Evolutionary conservation across 495 filamentous ascomycete species (phyloP).

Genomic region (Pseudevernia furfuracea): DNA sequence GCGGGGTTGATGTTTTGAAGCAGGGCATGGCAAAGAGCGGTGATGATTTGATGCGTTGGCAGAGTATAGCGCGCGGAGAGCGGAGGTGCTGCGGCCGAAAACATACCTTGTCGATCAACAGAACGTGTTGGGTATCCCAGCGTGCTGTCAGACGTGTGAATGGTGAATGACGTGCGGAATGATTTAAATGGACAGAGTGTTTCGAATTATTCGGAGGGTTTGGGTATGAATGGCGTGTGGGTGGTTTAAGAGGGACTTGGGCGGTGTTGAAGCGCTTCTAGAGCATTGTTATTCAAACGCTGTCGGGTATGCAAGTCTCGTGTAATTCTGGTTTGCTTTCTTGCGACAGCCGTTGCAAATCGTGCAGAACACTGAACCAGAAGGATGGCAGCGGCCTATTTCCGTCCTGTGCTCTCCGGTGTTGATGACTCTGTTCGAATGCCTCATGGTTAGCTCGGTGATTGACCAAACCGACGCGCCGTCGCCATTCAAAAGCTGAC

Average conservation of each 20-base stretch:
- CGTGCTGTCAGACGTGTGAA: slow-evolving; percentile 12
- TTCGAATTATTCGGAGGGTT: slow-evolving; percentile 14
- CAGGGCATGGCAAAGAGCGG: slow-evolving; percentile 23
- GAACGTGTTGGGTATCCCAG: slow-evolving; percentile 4
- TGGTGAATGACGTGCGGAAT: slow-evolving; percentile 14
- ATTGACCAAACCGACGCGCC: slow-evolving; percentile 19
- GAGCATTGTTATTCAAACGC: slow-evolving; percentile 20
- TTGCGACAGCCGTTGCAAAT: slow-evolving; percentile 26
- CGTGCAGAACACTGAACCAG: neutral
- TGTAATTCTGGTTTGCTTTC: slow-evolving; percentile 18
- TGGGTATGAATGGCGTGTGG: slow-evolving; percentile 24
- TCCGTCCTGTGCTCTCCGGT: slow-evolving; percentile 4
- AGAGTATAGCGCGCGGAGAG: slow-evolving; percentile 26
- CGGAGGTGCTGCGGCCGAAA: slow-evolving; percentile 19
- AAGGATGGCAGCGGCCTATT: slow-evolving; percentile 1
- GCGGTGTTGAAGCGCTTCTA: slow-evolving; percentile 24
- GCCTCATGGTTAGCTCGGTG: slow-evolving; percentile 20
- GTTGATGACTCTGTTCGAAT: slow-evolving; percentile 15
- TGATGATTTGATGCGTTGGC: slow-evolving; percentile 30
- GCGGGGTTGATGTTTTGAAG: slow-evolving; percentile 13
- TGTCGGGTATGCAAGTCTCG: slow-evolving; percentile 25
- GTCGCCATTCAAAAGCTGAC: slow-evolving; percentile 1
- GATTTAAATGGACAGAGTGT: slow-evolving; percentile 3
- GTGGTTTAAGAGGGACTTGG: slow-evolving; percentile 20
- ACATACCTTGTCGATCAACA: slow-evolving; percentile 22